Evolutionary conservation across 805 yeast genomes (phyloP), one percentile per base, ranked within the genome.

Genomic region (Suhomyces pyralidae): DNA sequence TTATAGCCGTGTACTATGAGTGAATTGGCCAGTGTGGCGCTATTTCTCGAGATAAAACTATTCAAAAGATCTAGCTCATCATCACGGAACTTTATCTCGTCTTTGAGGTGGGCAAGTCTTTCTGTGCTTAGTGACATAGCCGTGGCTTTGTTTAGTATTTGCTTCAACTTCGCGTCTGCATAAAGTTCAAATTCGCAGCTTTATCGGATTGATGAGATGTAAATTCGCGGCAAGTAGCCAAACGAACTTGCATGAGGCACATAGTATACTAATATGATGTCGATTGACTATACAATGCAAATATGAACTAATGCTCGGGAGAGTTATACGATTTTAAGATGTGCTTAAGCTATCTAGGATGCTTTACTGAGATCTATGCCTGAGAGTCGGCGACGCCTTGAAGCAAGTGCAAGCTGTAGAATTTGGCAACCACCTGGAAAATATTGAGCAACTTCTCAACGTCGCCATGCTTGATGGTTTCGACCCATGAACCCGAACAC

Each of bases 401-500:
- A 45, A 90, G 65, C 51, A 90, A 68, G 50, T 79, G 81, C 59
- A 92, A 72, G 38, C 82, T 85, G 63, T 81, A 88, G 50, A 68
- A 78, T 12, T 71, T 70, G 1, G 93, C 82, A 12, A 90, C 84
- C 53, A 81, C 83, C 20, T 71, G 71, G 64, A 79, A 89, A 0
- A 83, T 76, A 6, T 63, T 66, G 3, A 85, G 61, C 49, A 76
- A 74, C 48, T 71, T 70, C 15, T 73, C 67, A 7, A 90, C 62
- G 0, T 76, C 79, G 5, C 63, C 69, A 47, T 73, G 71, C 5
- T 74, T 63, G 19, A 84, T 65, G 0, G 88, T 82, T 46, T 82
- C 85, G 3, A 68, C 73, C 97, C 96, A 91, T 14, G 70, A 65
- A 7, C 99, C 99, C 0, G 99, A 93, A 66, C 99, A 94, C 19